Evolutionary conservation across 495 filamentous ascomycete genomes (phyloP).

Genomic region (Daldinia bambusicola): DNA sequence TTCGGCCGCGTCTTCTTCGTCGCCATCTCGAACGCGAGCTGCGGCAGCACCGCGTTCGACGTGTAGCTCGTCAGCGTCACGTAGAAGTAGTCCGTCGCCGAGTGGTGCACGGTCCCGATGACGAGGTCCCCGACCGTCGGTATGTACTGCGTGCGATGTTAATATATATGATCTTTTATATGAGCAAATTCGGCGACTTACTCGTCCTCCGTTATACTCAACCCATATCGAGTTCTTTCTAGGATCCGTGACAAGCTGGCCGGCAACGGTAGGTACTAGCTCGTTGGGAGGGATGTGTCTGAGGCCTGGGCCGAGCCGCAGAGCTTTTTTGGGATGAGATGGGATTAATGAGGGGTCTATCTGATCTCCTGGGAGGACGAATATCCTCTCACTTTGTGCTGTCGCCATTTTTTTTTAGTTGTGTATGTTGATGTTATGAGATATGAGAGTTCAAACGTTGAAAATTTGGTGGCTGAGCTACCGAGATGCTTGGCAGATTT

Average conservation of each 20-base stretch:
- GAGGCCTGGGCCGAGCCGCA: slow-evolving; percentile 88
- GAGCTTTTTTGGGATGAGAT: slow-evolving; percentile 68
- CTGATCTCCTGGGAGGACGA: slow-evolving; percentile 83
- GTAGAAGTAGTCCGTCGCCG: slow-evolving; percentile 78
- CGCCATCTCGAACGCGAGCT: slow-evolving; percentile 89
- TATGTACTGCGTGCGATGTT: slow-evolving; percentile 70
- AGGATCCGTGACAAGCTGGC: slow-evolving; percentile 76
- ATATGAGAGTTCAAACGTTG: neutral
- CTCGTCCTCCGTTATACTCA: slow-evolving; percentile 73
- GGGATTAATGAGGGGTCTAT: slow-evolving; percentile 73
- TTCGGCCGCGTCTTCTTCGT: slow-evolving; percentile 91
- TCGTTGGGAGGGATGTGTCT: slow-evolving; percentile 75
- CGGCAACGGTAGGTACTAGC: slow-evolving; percentile 80
- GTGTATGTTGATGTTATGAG: slow-evolving; percentile 1
- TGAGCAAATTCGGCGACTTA: slow-evolving; percentile 50
- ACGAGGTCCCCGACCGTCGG: slow-evolving; percentile 82
- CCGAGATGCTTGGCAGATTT: slow-evolving; percentile 5
- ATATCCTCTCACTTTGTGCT: slow-evolving; percentile 50
- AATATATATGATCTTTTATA: neutral
- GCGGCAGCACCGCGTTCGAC: slow-evolving; percentile 78
- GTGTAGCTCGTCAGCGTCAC: slow-evolving; percentile 69
- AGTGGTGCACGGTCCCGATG: slow-evolving; percentile 83
- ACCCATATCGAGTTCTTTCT: slow-evolving; percentile 85
- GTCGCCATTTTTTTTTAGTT: slow-evolving; percentile 53
- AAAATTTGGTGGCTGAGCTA: slow-evolving; percentile 25